Conservation (phyloP, 2,329 filamentous ascomycete genomes). For the Colletotrichum zoysiae region DNA sequence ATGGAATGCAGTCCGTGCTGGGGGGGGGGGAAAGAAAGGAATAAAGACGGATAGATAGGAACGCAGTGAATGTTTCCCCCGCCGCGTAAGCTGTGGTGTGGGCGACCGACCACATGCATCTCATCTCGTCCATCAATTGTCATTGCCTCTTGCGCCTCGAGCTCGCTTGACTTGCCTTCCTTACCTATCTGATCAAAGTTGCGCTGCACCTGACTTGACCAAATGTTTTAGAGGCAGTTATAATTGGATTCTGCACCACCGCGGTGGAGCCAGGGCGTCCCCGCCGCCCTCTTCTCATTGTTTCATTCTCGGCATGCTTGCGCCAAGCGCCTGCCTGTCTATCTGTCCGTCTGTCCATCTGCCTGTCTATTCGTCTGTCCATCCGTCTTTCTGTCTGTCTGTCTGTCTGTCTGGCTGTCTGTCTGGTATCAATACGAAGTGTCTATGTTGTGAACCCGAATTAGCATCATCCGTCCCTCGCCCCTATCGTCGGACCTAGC, state of each 20-base stretch:
- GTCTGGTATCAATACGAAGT: too few species aligned
- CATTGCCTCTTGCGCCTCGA: background rate
- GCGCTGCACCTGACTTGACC: constrained; percentile 11
- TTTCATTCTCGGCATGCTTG: background rate
- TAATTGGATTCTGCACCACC: constrained; percentile 6
- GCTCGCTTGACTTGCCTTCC: background rate
- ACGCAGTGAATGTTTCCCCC: background rate
- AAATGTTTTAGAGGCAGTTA: constrained; percentile 9
- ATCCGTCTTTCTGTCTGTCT: too few species aligned
- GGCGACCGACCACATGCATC: too few species aligned
- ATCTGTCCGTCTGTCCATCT: background rate
- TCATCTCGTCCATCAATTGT: background rate
- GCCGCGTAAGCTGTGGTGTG: background rate
- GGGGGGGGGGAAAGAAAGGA: background rate
- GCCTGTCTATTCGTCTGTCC: too few species aligned
- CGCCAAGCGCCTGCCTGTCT: background rate
- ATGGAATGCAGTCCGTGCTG: background rate
- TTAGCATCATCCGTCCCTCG: constrained; percentile 20
- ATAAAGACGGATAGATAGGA: background rate
- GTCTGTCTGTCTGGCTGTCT: too few species aligned
- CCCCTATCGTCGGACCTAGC: constrained; percentile 18
- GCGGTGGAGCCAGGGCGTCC: constrained; percentile 11
- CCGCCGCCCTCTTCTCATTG: background rate
- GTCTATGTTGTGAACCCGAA: constrained; percentile 1
- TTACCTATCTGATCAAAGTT: background rate